Evolutionary conservation across 1,139 yeast species (phyloP).

Genomic region (Candida pseudoviswanathii): DNA sequence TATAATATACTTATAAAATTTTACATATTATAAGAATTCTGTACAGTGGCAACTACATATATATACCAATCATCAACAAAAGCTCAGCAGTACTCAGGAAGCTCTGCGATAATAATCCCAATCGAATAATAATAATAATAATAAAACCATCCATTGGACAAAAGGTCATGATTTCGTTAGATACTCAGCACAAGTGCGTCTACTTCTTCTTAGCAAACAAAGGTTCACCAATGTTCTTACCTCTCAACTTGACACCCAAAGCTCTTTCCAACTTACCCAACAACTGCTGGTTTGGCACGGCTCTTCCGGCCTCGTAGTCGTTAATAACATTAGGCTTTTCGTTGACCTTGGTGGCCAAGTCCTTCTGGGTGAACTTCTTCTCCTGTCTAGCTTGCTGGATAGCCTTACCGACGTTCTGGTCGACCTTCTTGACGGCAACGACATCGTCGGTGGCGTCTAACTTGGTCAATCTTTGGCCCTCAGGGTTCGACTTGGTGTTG

Average conservation of each 20-base stretch:
- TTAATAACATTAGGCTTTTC: constrained; percentile 95
- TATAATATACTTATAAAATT: neutral
- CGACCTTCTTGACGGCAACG: constrained; percentile 89
- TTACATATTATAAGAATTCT: constrained; percentile 1
- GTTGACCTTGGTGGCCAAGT: constrained; percentile 89
- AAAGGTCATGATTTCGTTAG: constrained; percentile 6
- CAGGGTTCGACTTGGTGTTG: constrained; percentile 68
- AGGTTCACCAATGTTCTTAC: constrained; percentile 93
- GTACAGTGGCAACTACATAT: neutral
- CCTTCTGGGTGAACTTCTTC: constrained; percentile 90
- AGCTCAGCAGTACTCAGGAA: neutral
- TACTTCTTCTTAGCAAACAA: constrained; percentile 72
- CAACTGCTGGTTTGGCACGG: constrained; percentile 93
- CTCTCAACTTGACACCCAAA: constrained; percentile 92
- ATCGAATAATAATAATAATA: neutral
- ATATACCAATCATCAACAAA: neutral
- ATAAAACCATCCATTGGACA: neutral
- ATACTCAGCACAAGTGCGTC: neutral
- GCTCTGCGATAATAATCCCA: neutral
- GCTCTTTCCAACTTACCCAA: constrained; percentile 92
- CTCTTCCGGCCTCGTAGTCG: constrained; percentile 97
- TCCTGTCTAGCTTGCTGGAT: constrained; percentile 87
- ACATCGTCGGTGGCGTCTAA: constrained; percentile 93
- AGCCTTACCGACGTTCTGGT: constrained; percentile 81
- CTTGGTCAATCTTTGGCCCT: constrained; percentile 93